Evolutionary conservation across 2,329 filamentous ascomycete species (phyloP).

Genomic region (Exserohilum rostratum): DNA sequence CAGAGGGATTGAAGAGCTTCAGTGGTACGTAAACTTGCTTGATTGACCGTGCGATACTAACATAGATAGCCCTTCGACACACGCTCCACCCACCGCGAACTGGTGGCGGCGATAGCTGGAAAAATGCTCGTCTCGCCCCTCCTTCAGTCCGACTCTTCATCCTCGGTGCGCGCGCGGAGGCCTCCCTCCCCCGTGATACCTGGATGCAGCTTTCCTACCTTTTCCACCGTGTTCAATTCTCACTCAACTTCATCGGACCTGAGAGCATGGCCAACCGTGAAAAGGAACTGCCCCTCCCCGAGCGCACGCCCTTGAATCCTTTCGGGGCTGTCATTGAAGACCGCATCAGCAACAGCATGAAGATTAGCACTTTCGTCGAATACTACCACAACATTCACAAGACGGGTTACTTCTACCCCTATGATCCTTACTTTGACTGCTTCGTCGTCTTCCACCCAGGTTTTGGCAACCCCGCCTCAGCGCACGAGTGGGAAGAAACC

Average conservation of each 20-base stretch:
- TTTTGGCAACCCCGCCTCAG: slow-evolving; percentile 89
- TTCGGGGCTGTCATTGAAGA: slow-evolving; percentile 96
- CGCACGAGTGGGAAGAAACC: slow-evolving; percentile 92
- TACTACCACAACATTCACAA: slow-evolving; percentile 98
- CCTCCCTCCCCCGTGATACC: slow-evolving; percentile 87
- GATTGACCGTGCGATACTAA: slow-evolving; percentile 9
- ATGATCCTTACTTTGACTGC: slow-evolving; percentile 97
- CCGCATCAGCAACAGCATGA: slow-evolving; percentile 84
- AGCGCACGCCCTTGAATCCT: slow-evolving; percentile 82
- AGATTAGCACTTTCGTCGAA: slow-evolving; percentile 96
- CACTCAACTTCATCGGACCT: slow-evolving; percentile 92
- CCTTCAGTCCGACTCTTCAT: slow-evolving; percentile 92
- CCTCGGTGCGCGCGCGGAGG: slow-evolving; percentile 94
- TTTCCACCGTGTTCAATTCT: slow-evolving; percentile 89
- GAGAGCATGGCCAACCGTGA: slow-evolving; percentile 96
- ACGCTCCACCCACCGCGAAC: slow-evolving; percentile 85
- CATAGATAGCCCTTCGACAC: slow-evolving; percentile 77
- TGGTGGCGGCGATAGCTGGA: slow-evolving; percentile 75
- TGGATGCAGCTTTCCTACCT: slow-evolving; percentile 95
- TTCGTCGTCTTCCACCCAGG: slow-evolving; percentile 98
- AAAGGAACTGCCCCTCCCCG: slow-evolving; percentile 86
- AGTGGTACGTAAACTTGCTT: slow-evolving; percentile 68
- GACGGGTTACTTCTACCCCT: slow-evolving; percentile 87
- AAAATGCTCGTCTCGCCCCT: slow-evolving; percentile 80
- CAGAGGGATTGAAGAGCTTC: slow-evolving; percentile 90